phyloP scores from a whole-genome alignment of 2,329 filamentous ascomycete genomes.

The Fusarium penzigii region DNA sequence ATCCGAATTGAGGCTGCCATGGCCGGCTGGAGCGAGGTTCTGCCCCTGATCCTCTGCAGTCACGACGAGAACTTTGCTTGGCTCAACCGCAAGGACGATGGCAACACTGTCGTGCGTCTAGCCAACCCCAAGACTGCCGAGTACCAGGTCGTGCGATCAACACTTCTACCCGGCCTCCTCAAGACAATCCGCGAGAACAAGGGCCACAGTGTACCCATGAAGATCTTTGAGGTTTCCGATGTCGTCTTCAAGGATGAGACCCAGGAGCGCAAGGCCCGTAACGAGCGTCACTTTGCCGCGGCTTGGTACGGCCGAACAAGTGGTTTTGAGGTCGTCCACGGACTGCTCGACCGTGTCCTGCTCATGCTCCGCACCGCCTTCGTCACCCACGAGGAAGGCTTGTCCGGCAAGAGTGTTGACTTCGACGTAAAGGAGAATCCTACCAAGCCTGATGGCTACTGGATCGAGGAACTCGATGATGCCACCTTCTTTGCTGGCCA shows the following conservation, averaged over 20 bases:
- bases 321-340: slow-evolving; percentile 95
- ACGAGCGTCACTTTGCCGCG: slow-evolving; percentile 94
- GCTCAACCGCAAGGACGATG: slow-evolving; percentile 88
- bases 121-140: slow-evolving; percentile 92
- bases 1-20: slow-evolving; percentile 86
- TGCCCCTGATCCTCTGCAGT: slow-evolving; percentile 94
- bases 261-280: slow-evolving; percentile 82
- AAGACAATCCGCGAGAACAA: slow-evolving; percentile 96
- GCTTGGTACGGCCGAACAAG: slow-evolving; percentile 93
- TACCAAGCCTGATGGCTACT: slow-evolving; percentile 73
- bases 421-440: slow-evolving; percentile 56
- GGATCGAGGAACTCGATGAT: slow-evolving; percentile 91
- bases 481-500: slow-evolving; percentile 90
- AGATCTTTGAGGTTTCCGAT: slow-evolving; percentile 89
- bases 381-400: slow-evolving; percentile 71
- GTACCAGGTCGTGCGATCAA: slow-evolving; percentile 91
- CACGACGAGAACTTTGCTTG: slow-evolving; percentile 98
- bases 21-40: slow-evolving; percentile 93
- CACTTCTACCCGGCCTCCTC: slow-evolving; percentile 79
- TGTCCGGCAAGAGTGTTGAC: slow-evolving; percentile 52
- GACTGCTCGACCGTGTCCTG: slow-evolving; percentile 87
- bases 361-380: slow-evolving; percentile 87
- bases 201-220: slow-evolving; percentile 82
- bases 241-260: slow-evolving; percentile 86
- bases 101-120: slow-evolving; percentile 77